Conservation (phyloP, 768 basidiomycete genomes). For the Naganishia vishniacii region DNA sequence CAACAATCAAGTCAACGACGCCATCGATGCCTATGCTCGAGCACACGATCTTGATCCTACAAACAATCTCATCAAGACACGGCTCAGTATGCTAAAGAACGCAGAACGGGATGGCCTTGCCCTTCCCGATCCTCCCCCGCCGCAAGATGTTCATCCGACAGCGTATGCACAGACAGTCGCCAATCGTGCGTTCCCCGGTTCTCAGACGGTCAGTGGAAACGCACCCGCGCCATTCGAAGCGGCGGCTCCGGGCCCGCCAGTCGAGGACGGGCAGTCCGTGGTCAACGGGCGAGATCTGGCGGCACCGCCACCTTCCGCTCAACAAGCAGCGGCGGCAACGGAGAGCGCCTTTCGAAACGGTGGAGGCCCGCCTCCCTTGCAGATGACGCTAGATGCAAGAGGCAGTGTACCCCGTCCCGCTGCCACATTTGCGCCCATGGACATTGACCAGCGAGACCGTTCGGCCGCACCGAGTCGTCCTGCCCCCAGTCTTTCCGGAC, state of each 20-base stretch:
- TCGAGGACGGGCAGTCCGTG: constrained; percentile 25
- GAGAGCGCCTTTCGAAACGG: constrained; percentile 43
- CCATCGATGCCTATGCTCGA: constrained; percentile 94
- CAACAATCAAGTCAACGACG: constrained; percentile 97
- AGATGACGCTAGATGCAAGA: constrained; percentile 41
- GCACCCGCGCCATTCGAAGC: neutral
- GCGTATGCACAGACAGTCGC: constrained; percentile 60
- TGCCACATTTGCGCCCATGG: constrained; percentile 45
- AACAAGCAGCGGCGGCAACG: constrained; percentile 2
- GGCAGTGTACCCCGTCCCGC: constrained; percentile 42
- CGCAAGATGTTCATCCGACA: constrained; percentile 92
- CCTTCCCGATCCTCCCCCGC: constrained; percentile 77
- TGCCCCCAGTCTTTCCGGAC: constrained; percentile 36
- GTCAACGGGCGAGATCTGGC: constrained; percentile 38
- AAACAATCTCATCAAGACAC: constrained; percentile 74
- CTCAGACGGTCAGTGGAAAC: constrained; percentile 19
- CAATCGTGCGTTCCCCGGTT: constrained; percentile 24
- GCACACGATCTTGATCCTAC: constrained; percentile 87
- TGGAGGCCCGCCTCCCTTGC: constrained; percentile 42
- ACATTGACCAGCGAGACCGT: constrained; percentile 35
- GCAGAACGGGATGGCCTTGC: constrained; percentile 70
- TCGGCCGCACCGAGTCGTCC: constrained; percentile 30
- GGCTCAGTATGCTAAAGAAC: constrained; percentile 69
- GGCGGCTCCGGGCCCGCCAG: neutral
- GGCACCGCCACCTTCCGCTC: constrained; percentile 35